Base-by-base conservation (phyloP, 345 rosid species). In the Mallotus nudiflorus region DNA sequence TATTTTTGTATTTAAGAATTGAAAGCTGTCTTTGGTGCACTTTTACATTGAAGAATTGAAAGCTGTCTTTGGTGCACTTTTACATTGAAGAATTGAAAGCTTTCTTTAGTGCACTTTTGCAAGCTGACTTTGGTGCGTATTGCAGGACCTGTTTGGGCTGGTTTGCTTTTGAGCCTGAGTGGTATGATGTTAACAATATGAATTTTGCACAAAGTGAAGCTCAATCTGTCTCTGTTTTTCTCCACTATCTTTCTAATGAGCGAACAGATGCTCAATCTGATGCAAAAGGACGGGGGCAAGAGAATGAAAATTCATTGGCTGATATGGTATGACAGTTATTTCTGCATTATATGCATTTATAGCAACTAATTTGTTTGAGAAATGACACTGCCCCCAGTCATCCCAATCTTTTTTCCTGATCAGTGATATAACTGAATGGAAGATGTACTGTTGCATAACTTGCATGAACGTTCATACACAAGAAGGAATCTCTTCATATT, bases 81-180 rank as follows among this genome's bases (percentile, higher is more conserved):
- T n/a, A n/a, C n/a, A n/a, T n/a, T n/a, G n/a, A n/a, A n/a, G n/a
- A n/a, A n/a, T n/a, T n/a, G n/a, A n/a, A n/a, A n/a, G n/a, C n/a
- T n/a, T n/a, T 54, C 25, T 62, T 10, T 4, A 27, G 7, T 37
- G 18, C 62, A 24, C 39, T 51, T 29, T 31, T 65, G 40, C 66
- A 59, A n/a, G n/a, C n/a, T n/a, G n/a, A n/a, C 69, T 71, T 77
- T 68, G 71, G 39, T 78, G 66, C 67, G 44, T 83, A 61, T 74
- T 82, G 53, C 85, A 96, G 99, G 90, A 86, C 90, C 70, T 86
- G 94, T 70, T 80, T 96, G 85, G 94, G 97, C 73, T 96, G 99
- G 98, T 92, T 96, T 92, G 92, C 98, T 78, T 84, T 77, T 87
- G 97, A 89, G 83, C 97, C 97, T 37, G 96, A 89, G 80, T 96